Conservation (phyloP, 345 rosid genomes). For the Rhizophora mangle region DNA sequence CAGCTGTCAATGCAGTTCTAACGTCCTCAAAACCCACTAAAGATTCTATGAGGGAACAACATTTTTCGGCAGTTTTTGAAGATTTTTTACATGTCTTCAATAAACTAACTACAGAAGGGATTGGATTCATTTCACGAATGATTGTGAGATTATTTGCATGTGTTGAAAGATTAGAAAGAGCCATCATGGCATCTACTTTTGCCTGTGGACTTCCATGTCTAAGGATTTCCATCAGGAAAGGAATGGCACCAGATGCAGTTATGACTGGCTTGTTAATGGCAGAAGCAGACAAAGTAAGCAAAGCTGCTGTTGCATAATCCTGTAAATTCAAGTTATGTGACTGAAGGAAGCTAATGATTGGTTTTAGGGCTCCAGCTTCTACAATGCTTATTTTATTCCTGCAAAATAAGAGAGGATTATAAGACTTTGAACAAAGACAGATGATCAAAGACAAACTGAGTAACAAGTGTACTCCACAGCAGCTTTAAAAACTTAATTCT, state of each 20-base stretch:
- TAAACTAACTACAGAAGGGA: conserved; percentile 53
- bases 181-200: conserved; percentile 58
- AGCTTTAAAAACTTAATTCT: no score
- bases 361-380: conserved; percentile 84
- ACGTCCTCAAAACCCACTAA: conserved; percentile 70
- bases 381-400: conserved; percentile 85
- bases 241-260: conserved; percentile 72
- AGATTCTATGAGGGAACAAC: conserved; percentile 76
- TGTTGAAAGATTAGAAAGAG: conserved; percentile 90
- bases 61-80: conserved; percentile 82
- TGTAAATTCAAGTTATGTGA: conserved; percentile 53
- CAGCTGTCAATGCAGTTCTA: conserved; percentile 50
- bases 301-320: conserved; percentile 78
- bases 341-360: conserved; percentile 65
- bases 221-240: conserved; percentile 67
- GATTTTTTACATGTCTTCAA: conserved; percentile 72
- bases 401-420: conserved; percentile 26
- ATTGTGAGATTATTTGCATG: conserved; percentile 41
- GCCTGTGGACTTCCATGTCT: conserved; percentile 76
- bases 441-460: no score
- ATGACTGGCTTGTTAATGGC: conserved; percentile 71
- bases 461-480: no score
- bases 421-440: conserved; percentile 15
- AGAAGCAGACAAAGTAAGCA: conserved; percentile 89
- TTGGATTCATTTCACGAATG: conserved; percentile 56